phyloP scores from a whole-genome alignment of 345 rosid species.

The Jatropha curcas region DNA sequence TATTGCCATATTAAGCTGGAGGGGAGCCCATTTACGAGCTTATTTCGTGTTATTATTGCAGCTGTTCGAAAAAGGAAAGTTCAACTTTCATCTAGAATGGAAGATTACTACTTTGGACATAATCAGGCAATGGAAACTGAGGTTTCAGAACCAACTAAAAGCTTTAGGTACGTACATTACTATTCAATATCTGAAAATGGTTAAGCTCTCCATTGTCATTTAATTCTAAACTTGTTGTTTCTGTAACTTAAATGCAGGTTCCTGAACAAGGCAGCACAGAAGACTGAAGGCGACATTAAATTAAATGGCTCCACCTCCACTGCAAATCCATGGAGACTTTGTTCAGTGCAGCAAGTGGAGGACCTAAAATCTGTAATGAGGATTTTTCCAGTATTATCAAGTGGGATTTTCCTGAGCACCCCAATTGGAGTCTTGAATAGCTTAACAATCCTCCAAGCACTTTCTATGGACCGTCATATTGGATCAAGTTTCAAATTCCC shows the following conservation, averaged over 20 bases:
- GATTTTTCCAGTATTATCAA: slow-evolving; percentile 41
- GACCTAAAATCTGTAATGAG: slow-evolving; percentile 48
- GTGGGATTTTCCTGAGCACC: slow-evolving; percentile 31
- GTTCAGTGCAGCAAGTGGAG: slow-evolving; percentile 58
- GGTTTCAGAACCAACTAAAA: slow-evolving; percentile 23
- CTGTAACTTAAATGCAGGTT: slow-evolving; percentile 26
- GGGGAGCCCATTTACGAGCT: neutral
- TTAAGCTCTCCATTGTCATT: too few species aligned
- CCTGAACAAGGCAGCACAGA: slow-evolving; percentile 44
- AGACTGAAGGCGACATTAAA: slow-evolving; percentile 25
- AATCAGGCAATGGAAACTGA: neutral
- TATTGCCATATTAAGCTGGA: slow-evolving; percentile 16
- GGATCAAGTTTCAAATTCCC: slow-evolving; percentile 49
- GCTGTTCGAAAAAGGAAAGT: slow-evolving; percentile 38
- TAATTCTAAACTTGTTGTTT: too few species aligned
- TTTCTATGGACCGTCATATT: slow-evolving; percentile 42
- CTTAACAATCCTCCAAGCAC: slow-evolving; percentile 50
- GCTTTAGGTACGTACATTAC: slow-evolving; percentile 37
- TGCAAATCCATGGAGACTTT: slow-evolving; percentile 47
- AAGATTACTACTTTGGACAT: slow-evolving; percentile 36
- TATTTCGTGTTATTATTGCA: slow-evolving; percentile 45
- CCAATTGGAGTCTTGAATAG: slow-evolving; percentile 33
- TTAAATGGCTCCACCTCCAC: slow-evolving; percentile 28
- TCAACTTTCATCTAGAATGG: slow-evolving; percentile 21
- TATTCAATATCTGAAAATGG: too few species aligned